Percentiles rank a stretch among this genome's conserved stretches.
phyloP scores from a whole-genome alignment of 2,329 filamentous ascomycete genomes.

The Ophiostoma montium region DNA sequence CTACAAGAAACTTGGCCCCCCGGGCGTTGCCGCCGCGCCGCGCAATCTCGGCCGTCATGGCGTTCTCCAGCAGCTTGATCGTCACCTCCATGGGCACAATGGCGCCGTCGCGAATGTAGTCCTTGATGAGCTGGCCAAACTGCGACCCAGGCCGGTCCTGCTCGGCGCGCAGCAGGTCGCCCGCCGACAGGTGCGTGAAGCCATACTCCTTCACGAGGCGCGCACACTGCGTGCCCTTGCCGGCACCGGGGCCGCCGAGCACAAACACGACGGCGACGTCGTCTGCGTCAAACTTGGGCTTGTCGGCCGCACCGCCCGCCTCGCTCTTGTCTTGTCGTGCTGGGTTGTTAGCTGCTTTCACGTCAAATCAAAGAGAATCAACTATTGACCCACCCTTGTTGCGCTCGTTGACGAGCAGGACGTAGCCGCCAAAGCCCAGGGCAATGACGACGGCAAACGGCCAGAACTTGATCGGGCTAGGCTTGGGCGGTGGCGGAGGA shows the following conservation, averaged over 20 bases:
- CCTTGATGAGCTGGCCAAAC: conserved; percentile 84
- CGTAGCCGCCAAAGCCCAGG: conserved; percentile 33
- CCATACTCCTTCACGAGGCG: conserved; percentile 76
- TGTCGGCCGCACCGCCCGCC: background rate
- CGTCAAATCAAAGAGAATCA: too few relatives aligned
- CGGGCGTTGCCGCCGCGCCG: conserved; percentile 10
- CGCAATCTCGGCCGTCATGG: conserved; percentile 59
- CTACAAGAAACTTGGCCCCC: conserved; percentile 55
- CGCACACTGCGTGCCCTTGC: conserved; percentile 91
- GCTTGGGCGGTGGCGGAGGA: conserved; percentile 10
- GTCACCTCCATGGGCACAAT: conserved; percentile 99
- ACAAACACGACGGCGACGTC: conserved; percentile 92
- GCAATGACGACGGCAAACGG: conserved; percentile 38
- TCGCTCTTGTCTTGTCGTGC: background rate
- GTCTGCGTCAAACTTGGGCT: conserved; percentile 46
- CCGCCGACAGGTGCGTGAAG: conserved; percentile 87
- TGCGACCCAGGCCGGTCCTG: conserved; percentile 74
- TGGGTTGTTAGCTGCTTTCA: background rate
- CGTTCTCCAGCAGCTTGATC: conserved; percentile 82
- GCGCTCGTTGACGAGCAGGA: conserved; percentile 34
- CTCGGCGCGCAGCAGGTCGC: conserved; percentile 86
- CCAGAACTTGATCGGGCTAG: conserved; percentile 37
- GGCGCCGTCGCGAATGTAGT: conserved; percentile 83
- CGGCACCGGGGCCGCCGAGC: conserved; percentile 86
- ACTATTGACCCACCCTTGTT: conserved; percentile 5